Evolutionary conservation across 2,329 filamentous ascomycete species (phyloP).

Genomic region (Xylaria sp.): DNA sequence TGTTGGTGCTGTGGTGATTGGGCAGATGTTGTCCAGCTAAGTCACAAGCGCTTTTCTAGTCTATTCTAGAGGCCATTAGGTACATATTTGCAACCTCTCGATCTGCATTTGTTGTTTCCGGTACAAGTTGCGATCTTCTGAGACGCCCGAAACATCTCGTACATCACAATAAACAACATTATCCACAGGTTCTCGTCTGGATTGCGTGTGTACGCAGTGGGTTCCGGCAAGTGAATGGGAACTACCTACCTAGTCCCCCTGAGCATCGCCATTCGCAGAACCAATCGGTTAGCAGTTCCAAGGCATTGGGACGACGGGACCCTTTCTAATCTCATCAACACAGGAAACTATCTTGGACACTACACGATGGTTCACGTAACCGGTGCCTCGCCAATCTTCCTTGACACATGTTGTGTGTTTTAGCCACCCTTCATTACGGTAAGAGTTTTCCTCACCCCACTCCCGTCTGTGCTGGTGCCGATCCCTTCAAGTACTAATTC

Average conservation of each 20-base stretch:
- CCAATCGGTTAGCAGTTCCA: not conserved
- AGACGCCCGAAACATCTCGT: not conserved
- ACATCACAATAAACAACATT: no score
- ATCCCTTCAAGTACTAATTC: not conserved
- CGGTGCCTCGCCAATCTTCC: not conserved
- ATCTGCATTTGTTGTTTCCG: not conserved
- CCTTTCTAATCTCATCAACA: not conserved
- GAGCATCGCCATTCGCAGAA: not conserved
- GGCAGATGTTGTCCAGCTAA: not conserved
- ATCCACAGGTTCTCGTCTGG: no score
- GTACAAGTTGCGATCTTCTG: not conserved
- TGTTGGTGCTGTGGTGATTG: not conserved
- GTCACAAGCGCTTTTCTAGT: not conserved
- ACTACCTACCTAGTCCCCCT: no score
- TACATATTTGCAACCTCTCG: not conserved
- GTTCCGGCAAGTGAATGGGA: not conserved
- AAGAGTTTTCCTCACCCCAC: not conserved
- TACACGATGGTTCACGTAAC: no score
- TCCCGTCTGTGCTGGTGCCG: not conserved
- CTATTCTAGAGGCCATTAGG: not conserved
- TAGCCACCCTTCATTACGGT: not conserved
- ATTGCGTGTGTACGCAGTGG: not conserved
- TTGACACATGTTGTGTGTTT: not conserved
- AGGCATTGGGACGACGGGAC: not conserved
- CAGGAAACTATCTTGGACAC: no score